Base-by-base conservation (phyloP, 148 eudicot species). In the Nepenthes mirabilis region DNA sequence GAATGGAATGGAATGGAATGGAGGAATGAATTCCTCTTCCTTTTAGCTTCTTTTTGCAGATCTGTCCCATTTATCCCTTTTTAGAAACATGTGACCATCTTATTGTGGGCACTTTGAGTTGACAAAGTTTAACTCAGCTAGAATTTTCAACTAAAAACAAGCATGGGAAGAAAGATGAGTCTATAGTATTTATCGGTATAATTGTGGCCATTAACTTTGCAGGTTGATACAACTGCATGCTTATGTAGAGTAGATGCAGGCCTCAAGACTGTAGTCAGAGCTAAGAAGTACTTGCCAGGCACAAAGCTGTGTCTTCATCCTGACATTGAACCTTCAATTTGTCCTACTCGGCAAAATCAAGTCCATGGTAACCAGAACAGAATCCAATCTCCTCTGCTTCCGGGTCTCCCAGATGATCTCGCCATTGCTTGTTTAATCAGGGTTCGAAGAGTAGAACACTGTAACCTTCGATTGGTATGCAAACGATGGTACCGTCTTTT, bases 341-440 rank as follows among this genome's bases (percentile, higher is more conserved):
- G 86, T 67, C 91, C 89, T 14, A 77, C 85, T 4, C 63, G 91
- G 60, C 83, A 87, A 65, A 90, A 87, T 56, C 85, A 87, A 58
- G 47, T 81, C 43, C 87, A 85, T 37, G 77, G 85, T 48, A 87
- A 87, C 48, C 73, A 83, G 64, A 84, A 59, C 52, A 79, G 83
- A 47, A 87, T 57, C 67, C 89, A 79, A 64, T 72, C 89, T 57
- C 96, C 93, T 65, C 82, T 89, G 43, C 74, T 90, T 61, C 95
- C 97, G 1, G 95, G 91, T 59, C 87, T 90, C 43, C 97, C 97
- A 1, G 95, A 87, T 65, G 97, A 90, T 69, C 85, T 90, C 33
- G 97, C 97, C 59, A 87, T 90, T 36, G 95, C 97, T 62, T 90
- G 97, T 82, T 70, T 90, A 61, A 84, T 87, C 54, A 80, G 95